phyloP scores from a whole-genome alignment of 768 basidiomycete genomes.

The Sistotremastrum niveocremeum region DNA sequence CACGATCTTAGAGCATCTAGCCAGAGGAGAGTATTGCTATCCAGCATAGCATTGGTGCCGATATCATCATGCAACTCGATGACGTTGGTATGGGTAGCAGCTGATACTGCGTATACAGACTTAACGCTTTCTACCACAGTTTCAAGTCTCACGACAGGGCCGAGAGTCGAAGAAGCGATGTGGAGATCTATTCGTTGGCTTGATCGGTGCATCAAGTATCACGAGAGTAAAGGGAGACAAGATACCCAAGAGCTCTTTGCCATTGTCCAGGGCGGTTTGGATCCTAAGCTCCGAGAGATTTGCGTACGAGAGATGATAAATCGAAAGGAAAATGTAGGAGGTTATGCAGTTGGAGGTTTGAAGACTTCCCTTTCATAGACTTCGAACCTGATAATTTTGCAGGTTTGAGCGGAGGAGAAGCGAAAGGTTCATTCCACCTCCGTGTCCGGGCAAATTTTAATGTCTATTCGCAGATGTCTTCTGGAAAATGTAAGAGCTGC shows the following conservation, averaged over 20 bases:
- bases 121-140: conserved; percentile 29
- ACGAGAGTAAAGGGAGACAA: conserved; percentile 52
- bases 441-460: background rate
- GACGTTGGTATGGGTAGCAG: conserved; percentile 55
- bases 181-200: conserved; percentile 81
- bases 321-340: conserved; percentile 63
- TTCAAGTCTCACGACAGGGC: conserved; percentile 65
- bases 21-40: conserved; percentile 87
- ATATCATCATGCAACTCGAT: conserved; percentile 92
- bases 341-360: conserved; percentile 75
- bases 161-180: conserved; percentile 81
- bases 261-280: conserved; percentile 82
- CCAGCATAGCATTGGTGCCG: conserved; percentile 82
- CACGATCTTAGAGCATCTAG: conserved; percentile 21
- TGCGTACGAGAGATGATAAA: conserved; percentile 76
- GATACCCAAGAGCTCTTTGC: conserved; percentile 76
- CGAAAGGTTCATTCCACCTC: conserved; percentile 45
- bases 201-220: conserved; percentile 71
- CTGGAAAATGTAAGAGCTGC: conserved; percentile 58
- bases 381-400: background rate
- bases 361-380: background rate
- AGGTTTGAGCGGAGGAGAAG: conserved; percentile 73
- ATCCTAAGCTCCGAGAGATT: conserved; percentile 51
- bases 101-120: background rate
- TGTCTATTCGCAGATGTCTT: conserved; percentile 43